Conservation (phyloP, 225 moss, liverwort and hornwort species). For the Polytrichum commune region DNA sequence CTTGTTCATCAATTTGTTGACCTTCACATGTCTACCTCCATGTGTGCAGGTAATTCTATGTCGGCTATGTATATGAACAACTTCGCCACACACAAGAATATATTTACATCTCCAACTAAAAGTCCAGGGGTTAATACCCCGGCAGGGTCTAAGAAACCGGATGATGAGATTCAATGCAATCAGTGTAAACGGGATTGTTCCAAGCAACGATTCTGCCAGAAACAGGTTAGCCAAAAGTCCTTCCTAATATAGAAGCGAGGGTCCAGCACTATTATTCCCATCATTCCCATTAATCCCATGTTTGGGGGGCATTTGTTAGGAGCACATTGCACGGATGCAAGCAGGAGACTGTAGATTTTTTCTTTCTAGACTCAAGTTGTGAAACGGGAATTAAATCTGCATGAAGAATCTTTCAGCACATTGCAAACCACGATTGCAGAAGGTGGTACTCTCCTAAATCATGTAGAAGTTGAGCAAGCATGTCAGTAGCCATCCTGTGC, state of each 20-base stretch:
- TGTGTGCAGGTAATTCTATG: conserved; percentile 23
- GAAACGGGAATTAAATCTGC: too few relatives aligned
- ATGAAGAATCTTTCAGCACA: too few relatives aligned
- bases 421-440: too few relatives aligned
- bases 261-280: background rate
- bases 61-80: conserved; percentile 33
- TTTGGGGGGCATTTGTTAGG: background rate
- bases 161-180: conserved; percentile 36
- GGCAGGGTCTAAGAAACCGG: conserved; percentile 24
- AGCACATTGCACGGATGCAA: too few relatives aligned
- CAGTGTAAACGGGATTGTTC: conserved; percentile 66
- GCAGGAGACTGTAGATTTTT: too few relatives aligned
- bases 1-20: too few relatives aligned
- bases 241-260: background rate
- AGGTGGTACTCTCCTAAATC: too few relatives aligned
- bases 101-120: conserved; percentile 29
- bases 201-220: conserved; percentile 56
- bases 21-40: too few relatives aligned
- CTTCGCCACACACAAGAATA: conserved; percentile 56
- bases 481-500: too few relatives aligned
- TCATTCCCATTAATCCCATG: background rate
- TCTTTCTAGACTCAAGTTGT: too few relatives aligned
- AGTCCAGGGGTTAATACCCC: conserved; percentile 17
- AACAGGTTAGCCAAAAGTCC: conserved; percentile 44
- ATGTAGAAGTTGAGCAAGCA: too few relatives aligned